These are phyloP conservation scores for Tetrapisispora nanseiensis DNA, from an alignment of 805 yeast genomes.

Conservation along the genomic window DNA sequence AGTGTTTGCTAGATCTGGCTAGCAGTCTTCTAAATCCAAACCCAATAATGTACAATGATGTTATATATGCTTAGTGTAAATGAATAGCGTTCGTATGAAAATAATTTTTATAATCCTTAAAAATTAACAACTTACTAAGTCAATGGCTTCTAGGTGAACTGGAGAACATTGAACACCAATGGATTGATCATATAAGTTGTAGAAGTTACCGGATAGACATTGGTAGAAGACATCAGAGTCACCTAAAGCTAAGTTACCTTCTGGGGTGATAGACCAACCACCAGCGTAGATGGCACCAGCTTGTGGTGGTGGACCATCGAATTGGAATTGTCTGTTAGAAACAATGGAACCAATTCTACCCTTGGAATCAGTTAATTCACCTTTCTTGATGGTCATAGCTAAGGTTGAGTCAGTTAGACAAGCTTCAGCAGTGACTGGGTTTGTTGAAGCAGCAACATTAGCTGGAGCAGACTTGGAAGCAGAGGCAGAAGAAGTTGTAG, in stretches of 20 bases:
- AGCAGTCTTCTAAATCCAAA: background rate
- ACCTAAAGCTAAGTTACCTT: constrained; percentile 51
- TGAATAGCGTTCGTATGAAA: background rate
- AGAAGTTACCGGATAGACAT: constrained; percentile 65
- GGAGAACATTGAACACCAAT: constrained; percentile 54
- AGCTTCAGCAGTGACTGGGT: constrained; percentile 6
- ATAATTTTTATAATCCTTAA: background rate
- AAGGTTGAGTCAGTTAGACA: constrained; percentile 37
- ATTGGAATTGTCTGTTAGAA: constrained; percentile 61
- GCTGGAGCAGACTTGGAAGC: constrained; percentile 24
- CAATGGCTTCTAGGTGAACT: constrained; percentile 50
- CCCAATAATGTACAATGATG: constrained; percentile 2
- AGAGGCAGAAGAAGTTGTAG: background rate
- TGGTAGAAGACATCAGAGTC: constrained; percentile 48
- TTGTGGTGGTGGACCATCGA: constrained; percentile 65
- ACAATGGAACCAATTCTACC: constrained; percentile 61
- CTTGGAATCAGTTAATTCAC: constrained; percentile 40
- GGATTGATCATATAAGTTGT: constrained; percentile 61
- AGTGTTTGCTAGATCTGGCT: background rate
- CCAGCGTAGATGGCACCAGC: constrained; percentile 50
- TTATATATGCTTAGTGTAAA: background rate
- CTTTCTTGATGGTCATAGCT: constrained; percentile 38
- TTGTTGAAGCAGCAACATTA: constrained; percentile 26
- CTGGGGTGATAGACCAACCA: constrained; percentile 44
- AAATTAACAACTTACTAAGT: constrained; percentile 44